phyloP scores from a whole-genome alignment of 2,329 filamentous ascomycete species.

The Pseudogymnoascus sp. region DNA sequence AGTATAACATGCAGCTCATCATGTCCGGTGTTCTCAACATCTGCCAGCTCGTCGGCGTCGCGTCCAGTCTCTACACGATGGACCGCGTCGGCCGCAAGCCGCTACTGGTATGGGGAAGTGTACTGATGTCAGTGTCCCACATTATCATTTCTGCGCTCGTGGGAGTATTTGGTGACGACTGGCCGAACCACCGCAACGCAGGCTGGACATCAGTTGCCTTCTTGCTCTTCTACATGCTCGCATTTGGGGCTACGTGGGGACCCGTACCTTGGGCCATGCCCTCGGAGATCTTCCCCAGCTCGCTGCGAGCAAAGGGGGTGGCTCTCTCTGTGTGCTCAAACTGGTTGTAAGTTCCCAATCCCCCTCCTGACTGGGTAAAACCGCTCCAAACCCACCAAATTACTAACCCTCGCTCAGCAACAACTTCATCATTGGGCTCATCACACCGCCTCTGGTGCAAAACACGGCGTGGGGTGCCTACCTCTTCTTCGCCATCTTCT shows the following conservation, averaged over 20 bases:
- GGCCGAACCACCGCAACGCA: constrained; percentile 41
- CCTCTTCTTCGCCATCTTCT: constrained; percentile 49
- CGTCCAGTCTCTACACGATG: constrained; percentile 41
- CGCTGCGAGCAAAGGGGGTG: constrained; percentile 56
- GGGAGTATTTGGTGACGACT: constrained; percentile 43
- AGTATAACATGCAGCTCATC: constrained; percentile 40
- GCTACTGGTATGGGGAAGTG: constrained; percentile 38
- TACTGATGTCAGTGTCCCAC: constrained; percentile 40
- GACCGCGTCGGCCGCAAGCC: constrained; percentile 40
- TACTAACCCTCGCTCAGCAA: background rate
- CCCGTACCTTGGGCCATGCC: constrained; percentile 34
- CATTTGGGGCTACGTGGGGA: constrained; percentile 39
- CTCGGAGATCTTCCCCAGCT: constrained; percentile 57
- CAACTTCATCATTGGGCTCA: constrained; percentile 48
- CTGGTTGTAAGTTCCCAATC: constrained; percentile 40
- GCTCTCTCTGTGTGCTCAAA: constrained; percentile 56
- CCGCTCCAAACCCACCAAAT: background rate
- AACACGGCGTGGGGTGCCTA: constrained; percentile 52
- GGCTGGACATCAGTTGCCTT: constrained; percentile 51
- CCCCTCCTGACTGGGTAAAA: too few relatives aligned
- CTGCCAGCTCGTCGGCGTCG: constrained; percentile 39
- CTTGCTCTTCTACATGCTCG: constrained; percentile 53
- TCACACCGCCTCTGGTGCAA: constrained; percentile 57
- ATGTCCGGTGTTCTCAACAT: constrained; percentile 49
- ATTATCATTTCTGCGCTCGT: constrained; percentile 48